Evolutionary conservation across 441 rosid genomes (phyloP).

Genomic region (Eutrema salsugineum): DNA sequence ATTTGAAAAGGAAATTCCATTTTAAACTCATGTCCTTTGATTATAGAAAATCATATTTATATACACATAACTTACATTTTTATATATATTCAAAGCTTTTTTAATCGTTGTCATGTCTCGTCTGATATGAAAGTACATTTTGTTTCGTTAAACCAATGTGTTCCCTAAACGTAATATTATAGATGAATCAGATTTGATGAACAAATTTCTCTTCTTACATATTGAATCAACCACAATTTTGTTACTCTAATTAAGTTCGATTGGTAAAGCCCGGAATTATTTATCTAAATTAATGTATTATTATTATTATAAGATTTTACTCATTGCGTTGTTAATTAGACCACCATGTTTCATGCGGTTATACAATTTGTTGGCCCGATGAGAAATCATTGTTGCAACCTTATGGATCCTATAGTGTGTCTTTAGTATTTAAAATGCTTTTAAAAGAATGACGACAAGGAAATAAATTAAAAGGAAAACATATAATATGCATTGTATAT

Average conservation of each 20-base stretch:
- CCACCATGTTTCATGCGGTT: slow-evolving; percentile 26
- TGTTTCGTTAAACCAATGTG: not conserved
- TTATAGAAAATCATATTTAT: not conserved
- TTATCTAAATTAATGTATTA: not conserved
- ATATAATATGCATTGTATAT: slow-evolving; percentile 19
- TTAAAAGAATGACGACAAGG: slow-evolving; percentile 26
- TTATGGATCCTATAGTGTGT: not conserved
- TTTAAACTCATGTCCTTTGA: not conserved
- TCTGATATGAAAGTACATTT: not conserved
- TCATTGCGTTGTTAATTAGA: not conserved
- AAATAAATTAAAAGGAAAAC: slow-evolving; percentile 16
- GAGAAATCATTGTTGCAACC: slow-evolving; percentile 6
- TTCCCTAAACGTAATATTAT: not conserved
- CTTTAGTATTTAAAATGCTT: not conserved
- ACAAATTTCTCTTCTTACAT: not conserved
- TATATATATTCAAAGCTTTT: not conserved
- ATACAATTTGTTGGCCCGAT: slow-evolving; percentile 27
- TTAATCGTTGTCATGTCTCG: slow-evolving; percentile 6
- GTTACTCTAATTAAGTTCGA: not conserved
- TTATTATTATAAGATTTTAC: not conserved
- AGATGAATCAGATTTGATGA: not conserved
- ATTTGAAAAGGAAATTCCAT: slow-evolving; percentile 24
- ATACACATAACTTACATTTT: not conserved
- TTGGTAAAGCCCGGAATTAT: not conserved
- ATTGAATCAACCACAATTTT: not conserved